phyloP scores from a whole-genome alignment of 2,329 filamentous ascomycete species.

The Xylaria digitata region DNA sequence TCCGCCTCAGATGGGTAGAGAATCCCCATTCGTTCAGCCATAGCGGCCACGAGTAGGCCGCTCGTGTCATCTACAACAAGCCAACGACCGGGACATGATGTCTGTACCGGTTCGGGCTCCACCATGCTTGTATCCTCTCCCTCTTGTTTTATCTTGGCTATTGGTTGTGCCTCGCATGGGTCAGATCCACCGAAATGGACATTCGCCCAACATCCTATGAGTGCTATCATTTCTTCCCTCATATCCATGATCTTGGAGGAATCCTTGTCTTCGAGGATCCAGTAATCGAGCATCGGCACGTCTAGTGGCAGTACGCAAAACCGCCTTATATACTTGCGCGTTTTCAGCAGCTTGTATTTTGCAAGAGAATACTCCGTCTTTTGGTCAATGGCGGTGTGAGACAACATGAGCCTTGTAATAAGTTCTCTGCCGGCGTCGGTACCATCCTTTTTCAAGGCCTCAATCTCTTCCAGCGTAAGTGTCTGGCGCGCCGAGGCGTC shows the following conservation, averaged over 20 bases:
- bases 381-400: slow-evolving; percentile 89
- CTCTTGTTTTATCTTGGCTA: slow-evolving; percentile 38
- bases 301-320: slow-evolving; percentile 90
- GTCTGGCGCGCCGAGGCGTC: slow-evolving; percentile 77
- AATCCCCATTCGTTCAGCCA: slow-evolving; percentile 91
- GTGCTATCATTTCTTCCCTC: slow-evolving; percentile 82
- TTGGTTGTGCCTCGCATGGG: slow-evolving; percentile 42
- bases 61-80: slow-evolving; percentile 88
- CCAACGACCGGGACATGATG: slow-evolving; percentile 68
- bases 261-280: slow-evolving; percentile 83
- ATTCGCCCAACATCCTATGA: slow-evolving; percentile 91
- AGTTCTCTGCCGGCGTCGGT: slow-evolving; percentile 86
- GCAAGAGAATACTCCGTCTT: slow-evolving; percentile 94
- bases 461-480: slow-evolving; percentile 79
- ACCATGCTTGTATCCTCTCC: slow-evolving; percentile 44
- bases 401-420: slow-evolving; percentile 90
- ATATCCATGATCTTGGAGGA: slow-evolving; percentile 84
- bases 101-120: slow-evolving; percentile 36
- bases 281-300: slow-evolving; percentile 78
- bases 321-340: slow-evolving; percentile 89
- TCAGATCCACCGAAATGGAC: slow-evolving; percentile 75
- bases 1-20: slow-evolving; percentile 62
- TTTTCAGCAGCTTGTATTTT: slow-evolving; percentile 95
- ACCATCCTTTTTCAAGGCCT: slow-evolving; percentile 78
- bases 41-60: slow-evolving; percentile 81